phyloP scores from a whole-genome alignment of 2,329 filamentous ascomycete species.

The Raffaelea albimanens region DNA sequence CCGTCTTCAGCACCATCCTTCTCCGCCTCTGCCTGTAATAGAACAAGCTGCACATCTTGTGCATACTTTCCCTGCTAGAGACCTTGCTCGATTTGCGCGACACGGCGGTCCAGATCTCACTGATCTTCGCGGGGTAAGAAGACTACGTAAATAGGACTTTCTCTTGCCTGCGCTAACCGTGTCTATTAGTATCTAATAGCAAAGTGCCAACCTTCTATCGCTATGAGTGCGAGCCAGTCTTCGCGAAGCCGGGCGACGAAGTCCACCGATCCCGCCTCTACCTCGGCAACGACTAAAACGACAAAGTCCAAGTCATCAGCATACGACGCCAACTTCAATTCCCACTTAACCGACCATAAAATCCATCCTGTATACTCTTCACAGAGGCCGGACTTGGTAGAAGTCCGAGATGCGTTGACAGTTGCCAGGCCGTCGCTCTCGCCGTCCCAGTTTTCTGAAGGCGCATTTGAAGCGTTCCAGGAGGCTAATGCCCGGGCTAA shows the following conservation, averaged over 20 bases:
- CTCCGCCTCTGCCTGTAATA: neutral
- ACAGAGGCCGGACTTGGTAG: constrained; percentile 22
- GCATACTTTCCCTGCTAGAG: neutral
- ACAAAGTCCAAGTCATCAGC: constrained; percentile 17
- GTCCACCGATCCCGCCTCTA: constrained; percentile 13
- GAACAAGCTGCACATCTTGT: constrained; percentile 1
- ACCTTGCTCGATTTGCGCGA: constrained; percentile 16
- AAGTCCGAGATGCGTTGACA: constrained; percentile 18
- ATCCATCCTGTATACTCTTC: constrained; percentile 20
- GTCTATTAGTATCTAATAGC: constrained; percentile 2
- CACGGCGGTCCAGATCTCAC: constrained; percentile 17
- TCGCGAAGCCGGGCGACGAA: constrained; percentile 8
- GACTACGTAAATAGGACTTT: neutral
- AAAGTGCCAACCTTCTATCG: neutral
- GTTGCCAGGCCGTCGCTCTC: constrained; percentile 24
- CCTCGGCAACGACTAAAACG: constrained; percentile 7
- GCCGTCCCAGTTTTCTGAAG: constrained; percentile 22
- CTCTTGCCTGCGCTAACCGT: constrained; percentile 1
- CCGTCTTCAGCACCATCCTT: constrained; percentile 2
- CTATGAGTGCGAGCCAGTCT: constrained; percentile 10
- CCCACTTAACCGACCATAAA: constrained; percentile 24
- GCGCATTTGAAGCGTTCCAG: constrained; percentile 20
- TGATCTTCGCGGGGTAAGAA: constrained; percentile 16
- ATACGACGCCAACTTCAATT: constrained; percentile 25
- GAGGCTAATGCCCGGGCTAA: constrained; percentile 17